Base-by-base conservation (phyloP, 2,329 filamentous ascomycete genomes). In the Aspergillus brasiliensis region DNA sequence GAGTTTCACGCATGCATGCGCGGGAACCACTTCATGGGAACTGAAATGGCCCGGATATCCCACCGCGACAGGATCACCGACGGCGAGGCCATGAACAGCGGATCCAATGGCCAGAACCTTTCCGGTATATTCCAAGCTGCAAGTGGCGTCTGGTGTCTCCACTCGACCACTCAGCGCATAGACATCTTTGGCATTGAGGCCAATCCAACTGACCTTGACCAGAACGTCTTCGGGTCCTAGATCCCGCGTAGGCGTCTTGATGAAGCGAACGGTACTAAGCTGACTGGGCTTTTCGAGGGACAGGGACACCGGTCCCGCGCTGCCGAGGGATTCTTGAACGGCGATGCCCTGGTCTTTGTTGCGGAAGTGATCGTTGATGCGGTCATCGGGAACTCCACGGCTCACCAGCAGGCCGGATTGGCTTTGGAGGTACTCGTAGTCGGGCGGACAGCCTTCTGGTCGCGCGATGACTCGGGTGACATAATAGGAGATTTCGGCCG, bases 71-170 rank as follows among this genome's bases (percentile, higher is more conserved):
- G 7, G 44, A 27, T 57, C 54, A 11, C 44, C 54, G 5, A 27
- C 28, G 10, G 44, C 34, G 21, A 57, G 44, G 10, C 31, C 19
- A 10, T 11, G 28, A 15, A 56, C 54, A 8, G 27, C 27, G 6
- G 11, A 17, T 15, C 54, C 54, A 34, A 56, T 31, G 25, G 27
- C n/a, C 7, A 37, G 15, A n/a, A 56, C 28, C 13, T 34, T 37
- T 13, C 54, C 54, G 7, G 42, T 48, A 13, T 19, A 49, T 7
- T 34, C 54, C 15, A 17, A 13, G 44, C 42, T 37, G 34, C 51
- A 58, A 10, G 55, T 53, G 11, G 42, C 25, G 38, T 46, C 40
- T 19, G 40, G 44, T 13, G 51, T 61, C 13, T 57, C 51, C n/a
- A 55, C 51, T 11, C 52, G 51, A 17, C 49, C 42, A 10, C 13